These are phyloP conservation scores for Corylus heterophylla DNA, from an alignment of 306 rosid species.

Conservation along the genomic window DNA sequence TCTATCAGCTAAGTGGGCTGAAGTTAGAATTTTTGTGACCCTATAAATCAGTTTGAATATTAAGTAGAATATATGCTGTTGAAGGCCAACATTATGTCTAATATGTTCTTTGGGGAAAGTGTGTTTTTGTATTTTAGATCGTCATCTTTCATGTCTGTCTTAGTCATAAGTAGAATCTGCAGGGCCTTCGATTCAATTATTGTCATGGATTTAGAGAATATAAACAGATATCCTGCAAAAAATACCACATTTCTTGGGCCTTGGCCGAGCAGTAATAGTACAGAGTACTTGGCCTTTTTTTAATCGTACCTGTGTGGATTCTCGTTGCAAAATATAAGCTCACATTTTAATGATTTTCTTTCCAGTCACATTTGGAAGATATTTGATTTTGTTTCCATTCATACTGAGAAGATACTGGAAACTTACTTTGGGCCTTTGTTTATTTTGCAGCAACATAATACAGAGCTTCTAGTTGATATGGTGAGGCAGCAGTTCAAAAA, in stretches of 20 bases:
- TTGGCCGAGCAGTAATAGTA: too few relatives aligned
- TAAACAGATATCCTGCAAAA: neutral
- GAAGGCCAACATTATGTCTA: neutral
- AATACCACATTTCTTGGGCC: neutral
- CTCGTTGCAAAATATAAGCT: neutral
- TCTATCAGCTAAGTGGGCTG: neutral
- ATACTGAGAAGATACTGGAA: constrained; percentile 5
- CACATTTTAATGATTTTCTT: neutral
- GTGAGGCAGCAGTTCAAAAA: constrained; percentile 81
- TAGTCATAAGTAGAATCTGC: constrained; percentile 1
- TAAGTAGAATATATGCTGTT: neutral
- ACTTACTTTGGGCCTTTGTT: constrained; percentile 19
- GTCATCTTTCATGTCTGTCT: neutral
- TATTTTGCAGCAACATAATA: constrained; percentile 70
- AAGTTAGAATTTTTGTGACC: neutral
- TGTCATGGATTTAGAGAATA: neutral
- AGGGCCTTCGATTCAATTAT: neutral
- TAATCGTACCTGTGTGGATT: neutral
- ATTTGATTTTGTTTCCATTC: neutral
- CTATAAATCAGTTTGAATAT: neutral
- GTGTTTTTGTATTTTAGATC: neutral
- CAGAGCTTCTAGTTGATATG: constrained; percentile 66
- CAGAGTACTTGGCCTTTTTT: neutral
- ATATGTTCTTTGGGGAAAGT: neutral
- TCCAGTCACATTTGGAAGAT: neutral